These are phyloP conservation scores for Mycena latifolia DNA, from an alignment of 768 basidiomycete species.

Conservation along the genomic window DNA sequence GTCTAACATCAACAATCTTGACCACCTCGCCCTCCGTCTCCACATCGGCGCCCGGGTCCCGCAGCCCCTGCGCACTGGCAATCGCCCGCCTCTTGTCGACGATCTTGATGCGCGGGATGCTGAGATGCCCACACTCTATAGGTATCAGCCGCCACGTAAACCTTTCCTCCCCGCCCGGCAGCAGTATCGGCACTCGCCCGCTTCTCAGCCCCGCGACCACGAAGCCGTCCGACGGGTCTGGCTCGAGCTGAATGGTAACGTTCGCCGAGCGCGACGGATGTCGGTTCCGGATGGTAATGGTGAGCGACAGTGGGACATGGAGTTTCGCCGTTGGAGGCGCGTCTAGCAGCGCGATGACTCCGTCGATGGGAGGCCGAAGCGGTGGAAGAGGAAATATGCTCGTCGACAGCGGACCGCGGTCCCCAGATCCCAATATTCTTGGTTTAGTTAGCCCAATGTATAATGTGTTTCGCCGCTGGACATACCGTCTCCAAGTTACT, in stretches of 20 bases:
- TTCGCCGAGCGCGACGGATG: slow-evolving; percentile 75
- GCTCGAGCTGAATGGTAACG: slow-evolving; percentile 79
- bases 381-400: slow-evolving; percentile 71
- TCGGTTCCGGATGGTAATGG: slow-evolving; percentile 74
- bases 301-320: slow-evolving; percentile 70
- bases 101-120: slow-evolving; percentile 72
- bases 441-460: neutral
- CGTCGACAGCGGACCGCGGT: slow-evolving; percentile 57
- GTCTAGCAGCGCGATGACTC: slow-evolving; percentile 73
- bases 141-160: slow-evolving; percentile 79
- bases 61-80: slow-evolving; percentile 42
- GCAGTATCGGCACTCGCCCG: slow-evolving; percentile 76
- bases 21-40: slow-evolving; percentile 61
- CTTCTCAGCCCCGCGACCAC: slow-evolving; percentile 82
- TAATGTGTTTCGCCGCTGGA: slow-evolving; percentile 18
- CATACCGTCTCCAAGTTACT: slow-evolving; percentile 75
- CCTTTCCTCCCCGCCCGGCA: slow-evolving; percentile 77
- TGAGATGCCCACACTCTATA: slow-evolving; percentile 78
- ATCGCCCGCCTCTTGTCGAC: slow-evolving; percentile 59
- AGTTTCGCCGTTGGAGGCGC: slow-evolving; percentile 73
- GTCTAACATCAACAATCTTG: slow-evolving; percentile 65
- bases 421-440: slow-evolving; percentile 62
- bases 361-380: slow-evolving; percentile 70
- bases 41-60: slow-evolving; percentile 42
- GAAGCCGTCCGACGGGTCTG: slow-evolving; percentile 76